Evolutionary conservation across 345 rosid genomes (phyloP), one percentile per base, ranked within the genome.

Genomic region (Citrus cavaleriei): DNA sequence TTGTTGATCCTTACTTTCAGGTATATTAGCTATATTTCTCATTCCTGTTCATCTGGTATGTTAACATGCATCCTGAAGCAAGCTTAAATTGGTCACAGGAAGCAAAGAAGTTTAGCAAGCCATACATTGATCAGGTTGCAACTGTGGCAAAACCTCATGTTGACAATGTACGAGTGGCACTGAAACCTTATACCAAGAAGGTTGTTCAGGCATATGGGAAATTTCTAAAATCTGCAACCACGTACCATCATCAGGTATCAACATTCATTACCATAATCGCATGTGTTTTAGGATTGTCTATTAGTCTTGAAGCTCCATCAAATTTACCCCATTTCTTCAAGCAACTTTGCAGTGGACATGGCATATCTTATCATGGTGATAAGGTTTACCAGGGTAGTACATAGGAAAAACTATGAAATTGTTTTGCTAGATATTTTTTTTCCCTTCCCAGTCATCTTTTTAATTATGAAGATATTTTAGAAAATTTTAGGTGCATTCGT

Each of bases 71-170:
- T 81, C 72, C 74, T 64, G 72, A 67, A 49, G 13, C 28, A 32
- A 30, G 19, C 37, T 72, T 72, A 28, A 55, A 78, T 79, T 68
- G 66, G 14, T 81, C 22, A 25, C 86, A 97, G 99, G 93, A 88
- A 79, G 95, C 92, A 40, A 94, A 90, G 88, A 91, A 88, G 91
- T 85, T 92, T 69, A 92, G 97, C 83, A 93, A 91, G 92, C 99
- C 98, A 70, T 91, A 92, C 74, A 86, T 97, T 24, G 97, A 94
- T 81, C 97, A 92, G 79, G 90, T 90, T 79, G 98, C 95, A 67
- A 87, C 93, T 30, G 80, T 86, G 60, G 84, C 97, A 13, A 97
- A 92, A 82, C 99, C 98, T 81, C 99, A 93, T 84, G 92, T 91
- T 72, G 97, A 93, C 67, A 92, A 87, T 70, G 84, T 88, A 35